Evolutionary conservation across 2,329 filamentous ascomycete species (phyloP).

Genomic region (Cercospora brassicicola): DNA sequence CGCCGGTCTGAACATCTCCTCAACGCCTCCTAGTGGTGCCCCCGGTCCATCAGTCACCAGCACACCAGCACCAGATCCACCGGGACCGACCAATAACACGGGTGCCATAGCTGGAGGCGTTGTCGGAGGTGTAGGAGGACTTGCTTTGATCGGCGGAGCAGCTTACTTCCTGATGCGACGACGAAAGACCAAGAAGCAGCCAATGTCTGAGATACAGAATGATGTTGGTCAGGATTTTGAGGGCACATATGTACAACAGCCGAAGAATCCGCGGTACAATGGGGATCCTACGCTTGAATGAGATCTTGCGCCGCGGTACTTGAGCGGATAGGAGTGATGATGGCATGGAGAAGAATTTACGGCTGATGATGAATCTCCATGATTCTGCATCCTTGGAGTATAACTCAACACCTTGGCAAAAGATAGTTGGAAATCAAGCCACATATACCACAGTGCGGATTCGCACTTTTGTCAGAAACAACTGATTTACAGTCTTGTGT

Average conservation of each 20-base stretch:
- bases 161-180: not conserved
- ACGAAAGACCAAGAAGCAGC: not conserved
- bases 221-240: not conserved
- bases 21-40: not conserved
- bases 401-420: too few relatives aligned
- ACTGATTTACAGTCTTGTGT: too few relatives aligned
- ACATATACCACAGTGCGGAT: too few relatives aligned
- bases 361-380: not conserved
- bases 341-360: not conserved
- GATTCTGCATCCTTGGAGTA: too few relatives aligned
- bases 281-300: not conserved
- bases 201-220: not conserved
- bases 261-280: not conserved
- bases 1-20: not conserved
- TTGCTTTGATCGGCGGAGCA: not conserved
- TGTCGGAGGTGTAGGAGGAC: not conserved
- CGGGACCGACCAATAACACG: not conserved
- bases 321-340: not conserved
- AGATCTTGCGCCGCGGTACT: not conserved
- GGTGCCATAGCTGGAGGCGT: not conserved
- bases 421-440: too few relatives aligned
- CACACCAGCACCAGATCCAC: not conserved
- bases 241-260: not conserved
- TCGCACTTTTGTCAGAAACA: too few relatives aligned
- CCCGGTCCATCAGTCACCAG: not conserved